phyloP scores from a whole-genome alignment of 169 alveolate genomes.

The Eimeria acervulina region DNA sequence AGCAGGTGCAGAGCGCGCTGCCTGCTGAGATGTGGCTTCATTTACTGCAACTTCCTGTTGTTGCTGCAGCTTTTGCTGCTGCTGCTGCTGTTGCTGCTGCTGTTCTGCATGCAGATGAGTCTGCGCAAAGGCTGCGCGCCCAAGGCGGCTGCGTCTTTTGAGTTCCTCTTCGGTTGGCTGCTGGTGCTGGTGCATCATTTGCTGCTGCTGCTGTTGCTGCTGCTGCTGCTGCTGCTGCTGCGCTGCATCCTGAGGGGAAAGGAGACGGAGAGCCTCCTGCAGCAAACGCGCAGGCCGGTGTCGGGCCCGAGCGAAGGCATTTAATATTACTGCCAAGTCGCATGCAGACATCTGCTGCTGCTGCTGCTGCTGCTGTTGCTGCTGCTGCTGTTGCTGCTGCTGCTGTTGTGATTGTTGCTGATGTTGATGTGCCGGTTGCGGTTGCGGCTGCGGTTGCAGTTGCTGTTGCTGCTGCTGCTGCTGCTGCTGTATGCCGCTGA shows the following conservation, averaged over 20 bases:
- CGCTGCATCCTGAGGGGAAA: background rate
- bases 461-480: constrained; percentile 27
- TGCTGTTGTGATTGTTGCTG: background rate
- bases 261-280: constrained; percentile 7
- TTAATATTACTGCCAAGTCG: background rate
- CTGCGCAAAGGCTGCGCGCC: background rate
- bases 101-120: background rate
- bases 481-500: background rate
- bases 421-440: background rate
- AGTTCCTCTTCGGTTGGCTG: background rate
- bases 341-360: background rate
- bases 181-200: background rate
- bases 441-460: background rate
- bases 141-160: background rate
- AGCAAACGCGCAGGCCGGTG: background rate
- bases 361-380: constrained; percentile 17
- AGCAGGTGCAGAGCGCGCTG: too few relatives aligned
- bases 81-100: constrained; percentile 42
- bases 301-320: constrained; percentile 22
- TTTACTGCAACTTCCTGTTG: background rate
- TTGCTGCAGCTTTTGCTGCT: background rate
- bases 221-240: too few relatives aligned
- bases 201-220: too few relatives aligned
- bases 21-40: background rate
- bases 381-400: background rate